Percentiles rank a stretch among this genome's conserved stretches.
Conservation (phyloP, 169 alveolate species). For the Blepharisma undulans region DNA sequence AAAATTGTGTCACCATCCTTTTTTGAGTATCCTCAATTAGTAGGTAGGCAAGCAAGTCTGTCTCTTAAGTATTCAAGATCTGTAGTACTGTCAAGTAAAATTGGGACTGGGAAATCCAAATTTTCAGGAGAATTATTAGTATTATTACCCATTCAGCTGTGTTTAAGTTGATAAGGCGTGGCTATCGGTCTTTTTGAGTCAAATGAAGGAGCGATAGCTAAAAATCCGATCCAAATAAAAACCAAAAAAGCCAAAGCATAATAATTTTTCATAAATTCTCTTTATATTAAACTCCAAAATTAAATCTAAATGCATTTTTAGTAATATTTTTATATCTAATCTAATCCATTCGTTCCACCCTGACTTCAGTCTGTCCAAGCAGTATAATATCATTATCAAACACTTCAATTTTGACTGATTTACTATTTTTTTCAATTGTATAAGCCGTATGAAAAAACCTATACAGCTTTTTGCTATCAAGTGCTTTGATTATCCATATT, state of each 20-base stretch:
- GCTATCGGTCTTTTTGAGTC: not conserved
- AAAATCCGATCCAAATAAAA: not conserved
- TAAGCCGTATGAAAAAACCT: not conserved
- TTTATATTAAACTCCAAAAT: not conserved
- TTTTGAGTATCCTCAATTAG: constrained; percentile 1
- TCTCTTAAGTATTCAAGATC: not conserved
- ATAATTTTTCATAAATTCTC: not conserved
- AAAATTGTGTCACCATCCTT: constrained; percentile 3
- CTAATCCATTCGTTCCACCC: not conserved
- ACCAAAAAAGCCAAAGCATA: not conserved
- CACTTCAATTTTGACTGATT: not conserved
- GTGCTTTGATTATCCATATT: not conserved
- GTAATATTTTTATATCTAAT: not conserved
- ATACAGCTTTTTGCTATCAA: not conserved
- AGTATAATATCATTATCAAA: not conserved
- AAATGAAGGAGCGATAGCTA: not conserved
- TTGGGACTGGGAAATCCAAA: not conserved
- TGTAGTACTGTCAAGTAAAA: not conserved
- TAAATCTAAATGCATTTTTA: too few relatives aligned
- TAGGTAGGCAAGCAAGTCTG: not conserved
- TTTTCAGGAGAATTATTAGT: not conserved
- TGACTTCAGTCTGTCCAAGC: not conserved
- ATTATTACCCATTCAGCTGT: not conserved
- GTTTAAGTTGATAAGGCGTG: not conserved
- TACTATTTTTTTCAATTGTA: not conserved